These are phyloP conservation scores for Didymellaceae sp. DNA, from an alignment of 2,329 filamentous ascomycete species.

Conservation along the genomic window DNA sequence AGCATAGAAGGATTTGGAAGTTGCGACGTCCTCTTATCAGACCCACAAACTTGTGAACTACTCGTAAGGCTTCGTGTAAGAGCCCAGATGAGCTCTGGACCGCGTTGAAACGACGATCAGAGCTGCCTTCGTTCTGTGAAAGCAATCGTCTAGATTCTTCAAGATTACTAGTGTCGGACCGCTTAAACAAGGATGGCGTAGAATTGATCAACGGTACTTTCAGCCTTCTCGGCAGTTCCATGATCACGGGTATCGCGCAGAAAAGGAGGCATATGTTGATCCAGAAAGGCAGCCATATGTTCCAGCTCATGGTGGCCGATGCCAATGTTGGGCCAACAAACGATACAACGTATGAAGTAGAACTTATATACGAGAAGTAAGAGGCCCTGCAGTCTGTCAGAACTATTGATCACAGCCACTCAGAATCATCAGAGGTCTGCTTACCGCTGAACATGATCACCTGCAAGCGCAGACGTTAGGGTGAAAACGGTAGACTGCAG, in stretches of 20 bases:
- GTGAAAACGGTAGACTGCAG: slow-evolving; percentile 45
- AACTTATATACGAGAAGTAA: slow-evolving; percentile 47
- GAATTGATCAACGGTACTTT: neutral
- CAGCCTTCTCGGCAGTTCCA: slow-evolving; percentile 20
- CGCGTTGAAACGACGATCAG: slow-evolving; percentile 28
- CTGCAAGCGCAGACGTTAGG: slow-evolving; percentile 40
- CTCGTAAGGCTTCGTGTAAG: slow-evolving; percentile 23
- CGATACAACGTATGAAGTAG: slow-evolving; percentile 43
- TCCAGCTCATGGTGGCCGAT: slow-evolving; percentile 43
- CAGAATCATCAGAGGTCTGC: slow-evolving; percentile 2
- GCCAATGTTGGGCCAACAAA: slow-evolving; percentile 46
- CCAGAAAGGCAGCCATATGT: slow-evolving; percentile 47
- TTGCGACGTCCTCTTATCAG: slow-evolving; percentile 37
- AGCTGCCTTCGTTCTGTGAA: slow-evolving; percentile 9
- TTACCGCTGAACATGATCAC: slow-evolving; percentile 43
- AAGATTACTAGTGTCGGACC: neutral
- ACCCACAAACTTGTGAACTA: slow-evolving; percentile 24
- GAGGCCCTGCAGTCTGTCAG: slow-evolving; percentile 34
- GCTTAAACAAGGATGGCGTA: neutral
- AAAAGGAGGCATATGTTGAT: slow-evolving; percentile 39
- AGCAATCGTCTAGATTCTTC: slow-evolving; percentile 37
- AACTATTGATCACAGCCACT: no score
- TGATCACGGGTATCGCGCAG: slow-evolving; percentile 36
- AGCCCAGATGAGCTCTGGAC: slow-evolving; percentile 29
- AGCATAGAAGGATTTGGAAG: slow-evolving; percentile 43